These are phyloP conservation scores for Ophiocordyceps sinensis DNA, from an alignment of 2,329 filamentous ascomycete genomes.

Conservation along the genomic window DNA sequence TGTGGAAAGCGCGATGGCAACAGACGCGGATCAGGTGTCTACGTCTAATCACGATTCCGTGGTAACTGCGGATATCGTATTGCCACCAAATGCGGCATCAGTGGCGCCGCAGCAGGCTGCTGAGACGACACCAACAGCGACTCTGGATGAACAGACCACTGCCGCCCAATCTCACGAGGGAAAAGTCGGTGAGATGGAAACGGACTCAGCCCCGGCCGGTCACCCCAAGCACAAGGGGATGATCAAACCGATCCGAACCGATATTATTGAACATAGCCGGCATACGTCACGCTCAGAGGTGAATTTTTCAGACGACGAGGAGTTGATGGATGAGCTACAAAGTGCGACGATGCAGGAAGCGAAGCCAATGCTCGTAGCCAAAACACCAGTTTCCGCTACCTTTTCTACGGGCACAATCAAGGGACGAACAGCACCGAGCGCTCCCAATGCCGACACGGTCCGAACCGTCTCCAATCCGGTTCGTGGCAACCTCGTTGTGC, in stretches of 20 bases:
- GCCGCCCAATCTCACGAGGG: neutral
- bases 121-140: neutral
- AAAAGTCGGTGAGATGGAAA: constrained; percentile 11
- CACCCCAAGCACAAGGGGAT: constrained; percentile 18
- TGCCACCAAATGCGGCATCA: too few relatives aligned
- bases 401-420: constrained; percentile 23
- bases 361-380: constrained; percentile 63
- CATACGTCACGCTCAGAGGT: constrained; percentile 19
- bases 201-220: constrained; percentile 13
- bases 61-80: too few relatives aligned
- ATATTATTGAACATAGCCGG: constrained; percentile 18
- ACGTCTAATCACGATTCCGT: too few relatives aligned
- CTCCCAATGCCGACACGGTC: constrained; percentile 14
- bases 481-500: constrained; percentile 28
- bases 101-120: neutral
- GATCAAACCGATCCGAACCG: constrained; percentile 42
- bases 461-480: constrained; percentile 35
- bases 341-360: constrained; percentile 72
- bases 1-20: neutral
- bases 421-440: constrained; percentile 1
- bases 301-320: constrained; percentile 57
- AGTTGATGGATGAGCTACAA: constrained; percentile 72
- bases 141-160: neutral
- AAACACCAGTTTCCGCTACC: constrained; percentile 64
- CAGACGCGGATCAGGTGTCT: neutral